Evolutionary conservation across 208 protist species (phyloP).

Genomic region (Leptomonas seymouri): DNA sequence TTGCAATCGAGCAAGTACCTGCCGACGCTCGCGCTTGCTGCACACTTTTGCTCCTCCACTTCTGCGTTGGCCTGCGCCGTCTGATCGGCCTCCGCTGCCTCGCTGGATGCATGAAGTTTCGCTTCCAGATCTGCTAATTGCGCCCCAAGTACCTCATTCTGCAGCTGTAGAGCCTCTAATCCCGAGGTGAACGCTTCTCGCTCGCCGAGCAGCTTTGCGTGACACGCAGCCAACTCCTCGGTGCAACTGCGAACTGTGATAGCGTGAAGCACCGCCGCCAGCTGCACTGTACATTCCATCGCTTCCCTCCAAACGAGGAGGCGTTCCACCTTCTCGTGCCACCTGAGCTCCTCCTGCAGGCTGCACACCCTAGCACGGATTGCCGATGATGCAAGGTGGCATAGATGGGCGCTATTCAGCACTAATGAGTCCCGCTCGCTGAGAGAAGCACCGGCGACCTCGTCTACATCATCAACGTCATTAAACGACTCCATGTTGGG

Average conservation of each 20-base stretch:
- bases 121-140: neutral
- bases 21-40: neutral
- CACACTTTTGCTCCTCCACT: neutral
- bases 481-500: conserved; percentile 19
- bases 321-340: conserved; percentile 12
- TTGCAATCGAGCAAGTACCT: conserved; percentile 5
- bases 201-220: conserved; percentile 12
- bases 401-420: neutral
- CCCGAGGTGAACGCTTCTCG: neutral
- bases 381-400: neutral
- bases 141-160: conserved; percentile 12
- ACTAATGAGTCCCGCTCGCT: conserved; percentile 13
- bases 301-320: conserved; percentile 14
- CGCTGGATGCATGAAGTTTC: neutral
- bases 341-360: conserved; percentile 4
- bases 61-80: neutral
- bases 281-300: conserved; percentile 4
- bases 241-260: conserved; percentile 7
- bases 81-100: neutral
- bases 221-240: conserved; percentile 5
- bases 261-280: conserved; percentile 3
- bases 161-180: conserved; percentile 17
- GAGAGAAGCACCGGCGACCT: neutral
- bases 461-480: conserved; percentile 6
- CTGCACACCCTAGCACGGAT: neutral